Evolutionary conservation across 2,329 filamentous ascomycete genomes (phyloP), one percentile per base, ranked within the genome.

Genomic region (Penicillium psychrosexuale): DNA sequence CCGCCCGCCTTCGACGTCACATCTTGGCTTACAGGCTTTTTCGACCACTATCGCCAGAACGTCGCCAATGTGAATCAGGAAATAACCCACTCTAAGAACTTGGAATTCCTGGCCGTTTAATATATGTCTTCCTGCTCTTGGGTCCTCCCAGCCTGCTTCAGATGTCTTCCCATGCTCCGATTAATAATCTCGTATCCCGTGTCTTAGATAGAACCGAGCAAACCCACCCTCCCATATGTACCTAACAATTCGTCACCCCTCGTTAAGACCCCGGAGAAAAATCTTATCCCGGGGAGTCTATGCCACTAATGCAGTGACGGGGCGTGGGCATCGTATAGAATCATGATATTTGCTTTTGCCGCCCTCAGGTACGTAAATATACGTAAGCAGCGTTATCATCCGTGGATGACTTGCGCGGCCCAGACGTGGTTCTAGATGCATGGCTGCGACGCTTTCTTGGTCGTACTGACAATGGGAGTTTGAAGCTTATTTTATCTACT

Each of bases 1-100:
- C 39, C 36, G 15, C 30, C 24, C 49, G 31, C 48, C 30, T 45
- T 44, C 17, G 39, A 51, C 48, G 49, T 51, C 49, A 46, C 22
- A 31, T 19, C 39, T 37, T 24, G 22, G 22, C 22, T 24, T 5
- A 24, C 22, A 5, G 22, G 5, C 22, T 4, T 24, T 24, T 24
- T 24, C 4, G 22, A 24, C 22, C 22, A 24, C 22, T 27, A n/a
- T 40, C 5, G 12, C 37, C 37, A 42, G 5, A 42, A 42, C 27
- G 11, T 13, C 17, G 22, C 17, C 15, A 5, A 28, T 15, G 8
- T 22, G 39, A 30, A 22, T 36, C 30, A 43, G 36, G n/a, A 34
- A 28, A 28, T 7, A 33, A 19, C 17, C 6, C 30, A 1, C 5
- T 42, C 4, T 50, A 15, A 24, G 27, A 34, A 15, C 28, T 36